phyloP scores from a whole-genome alignment of 1,284 basidiomycete genomes.

The Sanghuangporus baumii region DNA sequence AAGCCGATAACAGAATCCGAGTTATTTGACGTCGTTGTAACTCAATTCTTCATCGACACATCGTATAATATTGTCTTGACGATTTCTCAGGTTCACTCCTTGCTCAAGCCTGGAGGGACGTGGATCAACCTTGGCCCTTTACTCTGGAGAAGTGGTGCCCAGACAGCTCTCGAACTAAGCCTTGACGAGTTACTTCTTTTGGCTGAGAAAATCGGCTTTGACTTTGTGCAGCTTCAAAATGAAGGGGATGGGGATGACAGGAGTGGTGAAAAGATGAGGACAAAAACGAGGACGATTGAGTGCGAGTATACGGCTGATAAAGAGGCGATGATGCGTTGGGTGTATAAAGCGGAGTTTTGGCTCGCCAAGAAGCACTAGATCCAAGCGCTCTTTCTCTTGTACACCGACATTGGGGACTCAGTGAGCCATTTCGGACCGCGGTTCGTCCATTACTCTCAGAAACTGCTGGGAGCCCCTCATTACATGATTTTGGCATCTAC shows the following conservation, averaged over 20 bases:
- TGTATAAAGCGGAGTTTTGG: conserved; percentile 64
- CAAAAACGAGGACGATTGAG: conserved; percentile 37
- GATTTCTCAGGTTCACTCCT: conserved; percentile 43
- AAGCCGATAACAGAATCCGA: conserved; percentile 9
- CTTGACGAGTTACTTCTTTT: conserved; percentile 53
- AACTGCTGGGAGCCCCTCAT: too few species aligned
- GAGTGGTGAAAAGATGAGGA: conserved; percentile 5
- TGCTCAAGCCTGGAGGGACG: conserved; percentile 50
- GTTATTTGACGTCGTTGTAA: conserved; percentile 52
- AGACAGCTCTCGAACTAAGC: conserved; percentile 52
- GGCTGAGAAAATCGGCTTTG: conserved; percentile 47
- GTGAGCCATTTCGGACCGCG: too few species aligned
- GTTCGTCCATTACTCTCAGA: too few species aligned
- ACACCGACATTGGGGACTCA: too few species aligned
- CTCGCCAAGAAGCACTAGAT: conserved; percentile 38
- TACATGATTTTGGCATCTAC: too few species aligned
- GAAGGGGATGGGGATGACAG: not conserved
- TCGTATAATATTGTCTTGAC: conserved; percentile 53
- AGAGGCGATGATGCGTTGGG: conserved; percentile 61
- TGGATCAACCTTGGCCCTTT: conserved; percentile 69
- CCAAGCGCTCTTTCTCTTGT: not conserved
- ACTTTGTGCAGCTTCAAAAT: conserved; percentile 17
- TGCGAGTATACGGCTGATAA: conserved; percentile 61
- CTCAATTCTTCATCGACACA: conserved; percentile 69
- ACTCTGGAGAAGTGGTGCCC: conserved; percentile 51